A percentile compares a stretch with the other conserved stretches of the same genome.
Conservation (phyloP, 192 early-diverging fungal genomes). For the Obelidium mucronatum region DNA sequence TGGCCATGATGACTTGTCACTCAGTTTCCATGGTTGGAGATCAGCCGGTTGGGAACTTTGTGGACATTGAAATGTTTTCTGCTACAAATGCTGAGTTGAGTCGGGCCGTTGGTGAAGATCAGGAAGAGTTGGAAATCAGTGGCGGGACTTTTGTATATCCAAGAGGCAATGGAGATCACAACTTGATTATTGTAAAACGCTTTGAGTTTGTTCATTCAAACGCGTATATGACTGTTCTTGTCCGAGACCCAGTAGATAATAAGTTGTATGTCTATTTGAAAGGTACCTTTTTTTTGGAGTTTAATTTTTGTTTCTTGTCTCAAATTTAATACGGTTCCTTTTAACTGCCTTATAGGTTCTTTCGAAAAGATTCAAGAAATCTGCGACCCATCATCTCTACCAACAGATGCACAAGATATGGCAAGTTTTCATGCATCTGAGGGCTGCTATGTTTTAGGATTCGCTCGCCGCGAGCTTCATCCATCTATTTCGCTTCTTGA, state of each 20-base stretch:
- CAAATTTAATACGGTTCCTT: background rate
- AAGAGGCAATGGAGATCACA: conserved; percentile 24
- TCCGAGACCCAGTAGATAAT: conserved; percentile 59
- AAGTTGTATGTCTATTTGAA: conserved; percentile 73
- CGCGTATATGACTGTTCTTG: conserved; percentile 75
- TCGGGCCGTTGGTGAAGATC: conserved; percentile 30
- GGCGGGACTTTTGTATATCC: conserved; percentile 41
- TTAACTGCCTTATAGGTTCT: conserved; percentile 63
- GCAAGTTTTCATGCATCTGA: conserved; percentile 68
- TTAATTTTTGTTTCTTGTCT: background rate
- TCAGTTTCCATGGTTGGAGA: conserved; percentile 66
- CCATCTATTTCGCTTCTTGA: conserved; percentile 41
- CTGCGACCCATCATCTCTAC: conserved; percentile 50
- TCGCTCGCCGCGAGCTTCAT: conserved; percentile 72
- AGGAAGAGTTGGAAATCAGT: background rate
- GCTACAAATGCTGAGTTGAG: conserved; percentile 60
- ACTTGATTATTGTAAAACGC: conserved; percentile 61
- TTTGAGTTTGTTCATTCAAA: conserved; percentile 58
- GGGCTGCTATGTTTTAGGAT: conserved; percentile 83
- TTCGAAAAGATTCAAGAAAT: conserved; percentile 74
- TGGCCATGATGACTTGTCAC: conserved; percentile 68
- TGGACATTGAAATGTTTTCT: conserved; percentile 82
- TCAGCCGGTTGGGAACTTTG: conserved; percentile 76
- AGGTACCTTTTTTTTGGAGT: conserved; percentile 21
- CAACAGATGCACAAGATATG: conserved; percentile 62